Evolutionary conservation across 352 stramenopile species (phyloP).

Genomic region (Globisporangium alternatum): DNA sequence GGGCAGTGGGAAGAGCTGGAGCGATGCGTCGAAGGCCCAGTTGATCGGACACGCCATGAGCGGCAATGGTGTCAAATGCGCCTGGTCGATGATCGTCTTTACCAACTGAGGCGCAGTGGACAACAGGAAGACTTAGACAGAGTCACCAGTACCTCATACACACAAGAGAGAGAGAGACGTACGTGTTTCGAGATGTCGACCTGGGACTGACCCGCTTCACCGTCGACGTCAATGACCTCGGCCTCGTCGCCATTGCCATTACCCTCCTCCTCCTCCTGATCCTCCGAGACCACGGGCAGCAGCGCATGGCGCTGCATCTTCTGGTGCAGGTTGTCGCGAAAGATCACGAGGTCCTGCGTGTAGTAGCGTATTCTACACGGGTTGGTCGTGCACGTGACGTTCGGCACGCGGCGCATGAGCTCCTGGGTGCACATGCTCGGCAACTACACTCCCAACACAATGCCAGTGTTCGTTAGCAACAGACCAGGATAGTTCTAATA

Average conservation of each 20-base stretch:
- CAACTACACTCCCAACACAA: conserved; percentile 33
- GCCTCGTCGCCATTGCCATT: conserved; percentile 11
- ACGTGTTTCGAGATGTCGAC: conserved; percentile 83
- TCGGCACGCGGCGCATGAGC: conserved; percentile 62
- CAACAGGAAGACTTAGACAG: neutral
- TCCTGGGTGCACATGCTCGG: conserved; percentile 69
- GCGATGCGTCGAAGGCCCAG: conserved; percentile 91
- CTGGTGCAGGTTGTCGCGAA: conserved; percentile 89
- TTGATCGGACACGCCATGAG: conserved; percentile 90
- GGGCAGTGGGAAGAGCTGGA: conserved; percentile 92
- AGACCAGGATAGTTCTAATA: neutral
- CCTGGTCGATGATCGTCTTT: conserved; percentile 91
- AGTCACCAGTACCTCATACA: too few relatives aligned
- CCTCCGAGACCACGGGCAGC: conserved; percentile 42
- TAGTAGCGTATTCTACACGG: conserved; percentile 92
- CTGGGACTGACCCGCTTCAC: conserved; percentile 18
- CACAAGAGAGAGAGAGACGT: conserved; percentile 12
- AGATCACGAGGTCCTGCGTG: conserved; percentile 93
- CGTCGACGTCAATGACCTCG: conserved; percentile 16
- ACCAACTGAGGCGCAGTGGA: conserved; percentile 40
- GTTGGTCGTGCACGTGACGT: conserved; percentile 87
- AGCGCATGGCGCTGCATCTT: conserved; percentile 90
- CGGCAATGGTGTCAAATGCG: conserved; percentile 90
- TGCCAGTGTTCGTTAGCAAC: neutral
- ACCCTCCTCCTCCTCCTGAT: conserved; percentile 21